These are phyloP conservation scores for Globisporangium carolinianum DNA, from an alignment of 352 stramenopile species.

Conservation along the genomic window DNA sequence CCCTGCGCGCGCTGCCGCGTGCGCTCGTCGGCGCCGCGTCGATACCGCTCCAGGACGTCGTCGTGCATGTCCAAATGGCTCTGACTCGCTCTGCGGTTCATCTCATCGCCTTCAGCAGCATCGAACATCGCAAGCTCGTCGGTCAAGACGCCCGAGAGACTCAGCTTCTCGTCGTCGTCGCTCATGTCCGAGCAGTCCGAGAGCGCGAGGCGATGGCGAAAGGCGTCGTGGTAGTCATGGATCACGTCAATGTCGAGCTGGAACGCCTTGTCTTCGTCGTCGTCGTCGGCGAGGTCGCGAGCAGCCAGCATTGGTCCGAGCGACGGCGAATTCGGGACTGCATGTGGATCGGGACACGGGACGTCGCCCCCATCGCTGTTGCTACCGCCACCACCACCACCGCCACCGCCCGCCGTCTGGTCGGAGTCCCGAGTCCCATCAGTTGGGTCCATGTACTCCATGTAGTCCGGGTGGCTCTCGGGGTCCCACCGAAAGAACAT, in stretches of 20 bases:
- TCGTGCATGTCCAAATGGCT: constrained; percentile 26
- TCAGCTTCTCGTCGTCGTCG: constrained; percentile 61
- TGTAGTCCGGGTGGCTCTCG: constrained; percentile 73
- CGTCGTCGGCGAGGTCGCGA: constrained; percentile 17
- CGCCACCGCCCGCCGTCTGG: no score
- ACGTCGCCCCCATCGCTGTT: constrained; percentile 25
- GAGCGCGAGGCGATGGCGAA: constrained; percentile 46
- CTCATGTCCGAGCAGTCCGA: constrained; percentile 82
- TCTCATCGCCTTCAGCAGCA: no score
- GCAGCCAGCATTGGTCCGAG: constrained; percentile 29
- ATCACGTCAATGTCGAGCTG: constrained; percentile 78
- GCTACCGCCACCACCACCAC: constrained; percentile 3
- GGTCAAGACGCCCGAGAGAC: constrained; percentile 27
- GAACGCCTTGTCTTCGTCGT: constrained; percentile 56
- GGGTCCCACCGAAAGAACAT: constrained; percentile 85
- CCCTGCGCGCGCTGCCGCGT: constrained; percentile 72
- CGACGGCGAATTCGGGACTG: constrained; percentile 20
- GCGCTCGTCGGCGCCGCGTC: constrained; percentile 55
- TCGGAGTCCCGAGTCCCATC: background rate
- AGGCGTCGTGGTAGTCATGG: constrained; percentile 69
- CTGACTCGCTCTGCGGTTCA: no score
- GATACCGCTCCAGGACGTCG: constrained; percentile 45
- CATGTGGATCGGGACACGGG: constrained; percentile 16
- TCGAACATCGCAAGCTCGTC: constrained; percentile 6
- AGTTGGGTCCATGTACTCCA: constrained; percentile 77